Evolutionary conservation across 1,139 yeast genomes (phyloP), one percentile per base, ranked within the genome.

Genomic region (Saccharomyces hybrid): DNA sequence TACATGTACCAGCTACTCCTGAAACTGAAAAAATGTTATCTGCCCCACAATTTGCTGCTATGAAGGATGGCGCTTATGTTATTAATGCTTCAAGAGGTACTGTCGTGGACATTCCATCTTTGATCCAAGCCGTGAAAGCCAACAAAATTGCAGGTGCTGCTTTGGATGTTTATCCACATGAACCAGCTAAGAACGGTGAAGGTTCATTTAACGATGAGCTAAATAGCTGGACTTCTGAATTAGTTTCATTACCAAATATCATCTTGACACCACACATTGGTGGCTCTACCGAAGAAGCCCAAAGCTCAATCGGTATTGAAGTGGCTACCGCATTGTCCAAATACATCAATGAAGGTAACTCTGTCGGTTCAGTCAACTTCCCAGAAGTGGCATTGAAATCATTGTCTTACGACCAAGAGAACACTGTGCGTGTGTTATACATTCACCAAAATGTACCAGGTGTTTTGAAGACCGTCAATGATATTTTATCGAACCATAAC

Each of bases 281-380:
- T 76, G 99, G 99, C 61, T 90, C 98, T 52, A 93, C 99, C 51
- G 98, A 93, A 75, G 99, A 93, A 77, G 99, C 99, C 34, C 99
- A 93, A 79, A 82, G 90, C 57, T 96, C 98, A 52, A 93, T 93
- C 70, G 99, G 99, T 75, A 78, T 91, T 58, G 99, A 93, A 76
- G 99, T 93, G 57, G 90, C 86, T 57, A 78, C 87, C 52, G 83
- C 96, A 32, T 79, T 93, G 69, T 79, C 91, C 62, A 89, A 88
- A 72, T 95, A 90, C 77, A 86, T 93, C 72, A 93, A 91, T 74
- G 99, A 93, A 77, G 99, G 99, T 77, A 79, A 84, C 65, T 87
- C 98, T 14, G 80, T 81, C 55, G 98, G 97, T 67, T 93, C 99
- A 5, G 99, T 93, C 58, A 93, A 93, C 79, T 91, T 95, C 96